These are phyloP conservation scores for Botrytis aclada DNA, from an alignment of 2,329 filamentous ascomycete species.

Conservation along the genomic window DNA sequence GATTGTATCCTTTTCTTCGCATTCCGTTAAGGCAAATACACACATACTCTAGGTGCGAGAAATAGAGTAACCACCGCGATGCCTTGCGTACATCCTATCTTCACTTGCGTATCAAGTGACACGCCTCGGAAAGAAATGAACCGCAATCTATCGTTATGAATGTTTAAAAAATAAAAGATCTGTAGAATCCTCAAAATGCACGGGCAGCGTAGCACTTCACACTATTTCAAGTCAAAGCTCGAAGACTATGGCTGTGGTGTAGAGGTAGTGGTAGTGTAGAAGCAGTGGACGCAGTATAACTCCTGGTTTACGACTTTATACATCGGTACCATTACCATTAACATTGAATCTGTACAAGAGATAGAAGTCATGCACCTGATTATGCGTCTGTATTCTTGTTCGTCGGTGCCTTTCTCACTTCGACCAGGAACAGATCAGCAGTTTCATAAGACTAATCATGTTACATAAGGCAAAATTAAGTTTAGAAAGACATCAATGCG, in stretches of 20 bases:
- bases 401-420: not conserved
- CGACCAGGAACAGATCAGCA: not conserved
- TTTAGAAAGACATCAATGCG: not conserved
- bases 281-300: constrained; percentile 6
- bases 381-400: not conserved
- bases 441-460: not conserved
- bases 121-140: not conserved
- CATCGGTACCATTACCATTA: constrained; percentile 23
- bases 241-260: not conserved
- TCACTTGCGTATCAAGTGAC: not conserved
- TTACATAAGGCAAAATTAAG: not conserved
- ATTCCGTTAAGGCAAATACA: not conserved
- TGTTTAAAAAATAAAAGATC: not conserved
- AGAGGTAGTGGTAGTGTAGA: not conserved
- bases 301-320: constrained; percentile 29
- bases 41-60: not conserved
- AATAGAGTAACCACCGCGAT: not conserved
- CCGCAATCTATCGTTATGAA: not conserved
- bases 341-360: not conserved
- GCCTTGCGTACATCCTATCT: not conserved
- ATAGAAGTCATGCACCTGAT: not conserved
- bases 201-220: no score
- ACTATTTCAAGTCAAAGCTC: not conserved
- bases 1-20: no score
- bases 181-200: no score